Percentiles rank a stretch among this genome's conserved stretches.
Conservation (phyloP, 1,139 yeast species). For the Debaryomyces udenii region DNA sequence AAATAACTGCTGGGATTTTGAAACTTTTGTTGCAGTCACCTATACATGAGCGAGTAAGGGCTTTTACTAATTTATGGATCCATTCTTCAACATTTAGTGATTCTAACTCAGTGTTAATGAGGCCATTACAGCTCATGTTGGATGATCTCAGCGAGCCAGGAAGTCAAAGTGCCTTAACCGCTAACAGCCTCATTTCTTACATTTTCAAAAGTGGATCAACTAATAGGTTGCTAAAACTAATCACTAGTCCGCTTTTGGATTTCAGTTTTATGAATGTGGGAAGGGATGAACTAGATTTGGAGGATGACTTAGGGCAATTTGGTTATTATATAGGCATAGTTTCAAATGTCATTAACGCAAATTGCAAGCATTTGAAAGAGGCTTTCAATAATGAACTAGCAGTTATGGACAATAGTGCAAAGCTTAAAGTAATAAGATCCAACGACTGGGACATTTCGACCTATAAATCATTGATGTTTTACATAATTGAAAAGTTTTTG, state of each 20-base stretch:
- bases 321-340: constrained; percentile 58
- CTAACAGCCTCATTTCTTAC: constrained; percentile 60
- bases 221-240: constrained; percentile 59
- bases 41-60: constrained; percentile 40
- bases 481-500: constrained; percentile 50
- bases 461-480: constrained; percentile 58
- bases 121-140: constrained; percentile 69
- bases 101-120: constrained; percentile 51
- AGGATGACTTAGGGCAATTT: constrained; percentile 62
- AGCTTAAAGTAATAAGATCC: constrained; percentile 33
- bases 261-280: constrained; percentile 35
- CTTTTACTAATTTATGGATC: constrained; percentile 62
- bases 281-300: constrained; percentile 19
- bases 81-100: constrained; percentile 51
- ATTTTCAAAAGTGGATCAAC: constrained; percentile 56
- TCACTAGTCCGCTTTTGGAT: constrained; percentile 53
- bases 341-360: constrained; percentile 51
- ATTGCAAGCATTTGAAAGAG: constrained; percentile 44
- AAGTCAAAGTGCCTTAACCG: constrained; percentile 45
- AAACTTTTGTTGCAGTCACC: constrained; percentile 47
- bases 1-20: constrained; percentile 63
- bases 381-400: constrained; percentile 58
- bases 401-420: constrained; percentile 51
- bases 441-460: constrained; percentile 62
- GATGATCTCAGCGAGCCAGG: constrained; percentile 58